Evolutionary conservation across 2,329 filamentous ascomycete species (phyloP).

Genomic region (Aspergillus unguis): DNA sequence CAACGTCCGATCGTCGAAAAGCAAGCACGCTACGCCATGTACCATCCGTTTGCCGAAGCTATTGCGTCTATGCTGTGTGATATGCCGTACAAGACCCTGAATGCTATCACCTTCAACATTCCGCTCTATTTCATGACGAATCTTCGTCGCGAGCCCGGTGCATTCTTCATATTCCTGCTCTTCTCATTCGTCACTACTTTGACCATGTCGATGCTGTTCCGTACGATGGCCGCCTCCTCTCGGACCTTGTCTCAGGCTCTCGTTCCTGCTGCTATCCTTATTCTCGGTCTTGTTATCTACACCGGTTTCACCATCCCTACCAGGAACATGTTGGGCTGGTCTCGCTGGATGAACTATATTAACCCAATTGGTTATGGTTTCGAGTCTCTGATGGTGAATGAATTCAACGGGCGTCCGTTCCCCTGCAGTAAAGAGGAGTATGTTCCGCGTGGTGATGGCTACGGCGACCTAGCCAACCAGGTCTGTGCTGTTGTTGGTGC

Average conservation of each 20-base stretch:
- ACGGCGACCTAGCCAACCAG: conserved; percentile 35
- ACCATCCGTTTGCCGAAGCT: conserved; percentile 87
- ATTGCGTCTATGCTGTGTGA: conserved; percentile 82
- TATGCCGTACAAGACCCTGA: conserved; percentile 76
- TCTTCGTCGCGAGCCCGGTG: conserved; percentile 66
- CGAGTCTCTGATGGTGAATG: conserved; percentile 77
- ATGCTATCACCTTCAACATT: conserved; percentile 73
- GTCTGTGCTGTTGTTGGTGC: conserved; percentile 62
- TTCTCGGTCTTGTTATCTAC: conserved; percentile 46
- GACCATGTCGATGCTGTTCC: conserved; percentile 83
- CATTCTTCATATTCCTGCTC: conserved; percentile 84
- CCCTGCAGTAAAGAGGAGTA: conserved; percentile 37
- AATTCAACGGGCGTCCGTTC: conserved; percentile 68
- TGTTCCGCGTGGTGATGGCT: conserved; percentile 46
- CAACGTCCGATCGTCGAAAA: conserved; percentile 93
- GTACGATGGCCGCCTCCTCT: conserved; percentile 73
- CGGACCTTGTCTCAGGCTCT: conserved; percentile 61
- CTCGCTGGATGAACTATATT: conserved; percentile 77
- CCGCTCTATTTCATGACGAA: conserved; percentile 85
- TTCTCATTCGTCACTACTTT: conserved; percentile 70
- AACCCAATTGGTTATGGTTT: conserved; percentile 79
- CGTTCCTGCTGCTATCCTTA: conserved; percentile 54
- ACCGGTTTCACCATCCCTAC: conserved; percentile 48
- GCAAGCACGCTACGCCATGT: conserved; percentile 79
- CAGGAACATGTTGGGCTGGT: conserved; percentile 71